phyloP scores from a whole-genome alignment of 495 filamentous ascomycete species.

The Peziza echinospora region DNA sequence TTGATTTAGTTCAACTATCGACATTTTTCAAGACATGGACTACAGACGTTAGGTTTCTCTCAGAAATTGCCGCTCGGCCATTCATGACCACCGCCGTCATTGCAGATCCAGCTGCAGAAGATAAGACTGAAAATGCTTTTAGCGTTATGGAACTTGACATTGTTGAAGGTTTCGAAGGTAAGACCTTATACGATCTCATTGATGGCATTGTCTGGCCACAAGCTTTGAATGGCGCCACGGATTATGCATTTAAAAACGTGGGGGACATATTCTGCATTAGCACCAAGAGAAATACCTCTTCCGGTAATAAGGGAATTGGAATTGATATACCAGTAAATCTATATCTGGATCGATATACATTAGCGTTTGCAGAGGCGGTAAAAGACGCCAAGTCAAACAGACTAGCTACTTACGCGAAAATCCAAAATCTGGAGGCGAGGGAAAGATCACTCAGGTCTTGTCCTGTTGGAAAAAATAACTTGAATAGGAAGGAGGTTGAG shows the following conservation, averaged over 20 bases:
- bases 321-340: constrained; percentile 48
- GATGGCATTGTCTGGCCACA: constrained; percentile 45
- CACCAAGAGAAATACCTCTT: constrained; percentile 26
- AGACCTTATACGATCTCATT: constrained; percentile 49
- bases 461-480: neutral
- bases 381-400: constrained; percentile 29
- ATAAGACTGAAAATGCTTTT: constrained; percentile 24
- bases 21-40: constrained; percentile 14
- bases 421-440: constrained; percentile 10
- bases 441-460: constrained; percentile 7
- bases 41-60: constrained; percentile 1
- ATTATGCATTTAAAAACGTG: constrained; percentile 25
- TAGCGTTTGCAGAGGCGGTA: constrained; percentile 31
- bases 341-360: constrained; percentile 62
- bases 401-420: constrained; percentile 19
- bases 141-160: constrained; percentile 23
- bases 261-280: constrained; percentile 49
- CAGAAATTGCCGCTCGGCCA: constrained; percentile 9
- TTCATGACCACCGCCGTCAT: constrained; percentile 12
- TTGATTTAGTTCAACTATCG: constrained; percentile 7
- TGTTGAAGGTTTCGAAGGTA: constrained; percentile 15
- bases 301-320: constrained; percentile 27
- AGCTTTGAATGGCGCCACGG: constrained; percentile 27
- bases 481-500: constrained; percentile 5
- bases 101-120: constrained; percentile 13